A percentile compares a stretch with the other conserved stretches of the same genome.
Evolutionary conservation across 192 early-diverging fungal genomes (phyloP).

Genomic region (Dissophora ornata): DNA sequence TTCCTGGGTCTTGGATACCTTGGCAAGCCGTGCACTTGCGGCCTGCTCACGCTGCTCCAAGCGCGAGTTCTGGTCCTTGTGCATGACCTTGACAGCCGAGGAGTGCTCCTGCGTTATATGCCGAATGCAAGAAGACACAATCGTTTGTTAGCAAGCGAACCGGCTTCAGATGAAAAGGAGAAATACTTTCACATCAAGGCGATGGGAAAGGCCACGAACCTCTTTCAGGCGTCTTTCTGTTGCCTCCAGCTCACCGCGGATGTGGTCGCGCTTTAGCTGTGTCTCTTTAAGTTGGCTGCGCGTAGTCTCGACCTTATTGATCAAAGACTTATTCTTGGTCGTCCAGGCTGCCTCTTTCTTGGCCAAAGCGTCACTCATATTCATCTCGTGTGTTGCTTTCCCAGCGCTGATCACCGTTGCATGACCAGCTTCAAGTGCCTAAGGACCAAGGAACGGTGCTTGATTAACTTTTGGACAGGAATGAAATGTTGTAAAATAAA

Average conservation of each 20-base stretch:
- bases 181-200: background rate
- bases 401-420: slow-evolving; percentile 2
- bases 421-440: slow-evolving; percentile 24
- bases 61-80: background rate
- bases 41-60: background rate
- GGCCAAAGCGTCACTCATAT: background rate
- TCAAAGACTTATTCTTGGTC: background rate
- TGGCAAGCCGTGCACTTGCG: background rate
- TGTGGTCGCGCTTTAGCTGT: slow-evolving; percentile 10
- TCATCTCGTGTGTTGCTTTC: slow-evolving; percentile 9
- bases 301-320: slow-evolving; percentile 2
- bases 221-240: slow-evolving; percentile 13
- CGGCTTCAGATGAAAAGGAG: too few relatives aligned
- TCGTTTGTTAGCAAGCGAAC: too few relatives aligned
- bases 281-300: background rate
- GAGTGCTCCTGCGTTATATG: slow-evolving; percentile 3
- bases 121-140: background rate
- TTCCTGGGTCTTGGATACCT: slow-evolving; percentile 10
- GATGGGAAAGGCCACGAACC: background rate
- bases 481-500: background rate
- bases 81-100: background rate
- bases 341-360: slow-evolving; percentile 10
- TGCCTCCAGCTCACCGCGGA: background rate
- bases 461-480: background rate
- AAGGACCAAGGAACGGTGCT: background rate